phyloP scores from a whole-genome alignment of 441 rosid species.

The Pelargonium australe region DNA sequence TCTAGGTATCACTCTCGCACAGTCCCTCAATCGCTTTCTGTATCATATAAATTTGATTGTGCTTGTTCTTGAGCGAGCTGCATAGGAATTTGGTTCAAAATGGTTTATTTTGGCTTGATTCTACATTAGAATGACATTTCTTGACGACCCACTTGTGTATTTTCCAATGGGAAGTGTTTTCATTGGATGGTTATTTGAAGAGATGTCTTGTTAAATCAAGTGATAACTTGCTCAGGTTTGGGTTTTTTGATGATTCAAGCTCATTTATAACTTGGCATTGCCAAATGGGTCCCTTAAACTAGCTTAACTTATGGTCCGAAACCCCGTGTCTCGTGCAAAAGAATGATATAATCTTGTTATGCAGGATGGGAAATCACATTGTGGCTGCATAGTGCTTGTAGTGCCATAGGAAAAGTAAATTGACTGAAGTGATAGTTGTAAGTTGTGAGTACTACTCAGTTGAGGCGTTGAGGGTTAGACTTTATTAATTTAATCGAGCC shows the following conservation, averaged over 20 bases:
- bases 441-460: too few species aligned
- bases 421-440: too few species aligned
- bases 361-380: background rate
- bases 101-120: background rate
- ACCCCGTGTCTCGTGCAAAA: background rate
- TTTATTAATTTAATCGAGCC: too few species aligned
- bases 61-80: background rate
- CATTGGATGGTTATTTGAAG: background rate
- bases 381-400: background rate
- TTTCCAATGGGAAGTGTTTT: background rate
- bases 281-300: background rate
- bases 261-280: background rate
- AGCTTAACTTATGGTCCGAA: background rate
- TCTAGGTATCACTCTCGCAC: slow-evolving; percentile 19
- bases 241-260: slow-evolving; percentile 4
- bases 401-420: background rate
- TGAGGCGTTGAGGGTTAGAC: too few species aligned
- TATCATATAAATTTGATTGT: background rate
- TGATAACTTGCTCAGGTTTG: background rate
- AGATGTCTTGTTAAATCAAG: background rate
- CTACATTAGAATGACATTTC: background rate
- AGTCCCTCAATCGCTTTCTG: background rate
- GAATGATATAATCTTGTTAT: background rate
- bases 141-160: slow-evolving; percentile 2
- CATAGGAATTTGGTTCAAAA: background rate